Evolutionary conservation across 148 eudicot species (phyloP).

Genomic region (Spergularia marina): DNA sequence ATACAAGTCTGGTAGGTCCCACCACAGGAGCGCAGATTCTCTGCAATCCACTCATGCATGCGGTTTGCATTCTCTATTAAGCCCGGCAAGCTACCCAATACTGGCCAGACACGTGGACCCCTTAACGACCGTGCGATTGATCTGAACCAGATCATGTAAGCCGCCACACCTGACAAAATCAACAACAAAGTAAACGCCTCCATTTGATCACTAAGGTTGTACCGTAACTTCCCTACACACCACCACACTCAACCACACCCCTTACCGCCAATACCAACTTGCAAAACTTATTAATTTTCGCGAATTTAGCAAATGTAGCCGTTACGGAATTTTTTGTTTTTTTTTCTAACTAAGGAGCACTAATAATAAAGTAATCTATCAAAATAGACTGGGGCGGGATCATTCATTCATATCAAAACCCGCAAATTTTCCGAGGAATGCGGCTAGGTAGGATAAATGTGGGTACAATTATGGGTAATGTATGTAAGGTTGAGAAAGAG

Average conservation of each 20-base stretch:
- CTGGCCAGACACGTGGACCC: constrained; percentile 86
- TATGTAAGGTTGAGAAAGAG: constrained; percentile 10
- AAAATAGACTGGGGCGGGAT: background rate
- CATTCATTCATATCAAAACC: background rate
- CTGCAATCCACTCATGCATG: constrained; percentile 90
- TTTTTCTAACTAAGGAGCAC: background rate
- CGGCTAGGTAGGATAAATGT: no score
- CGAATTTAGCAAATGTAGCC: no score
- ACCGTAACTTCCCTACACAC: no score
- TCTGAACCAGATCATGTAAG: constrained; percentile 71
- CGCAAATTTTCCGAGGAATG: background rate
- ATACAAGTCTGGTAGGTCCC: constrained; percentile 92
- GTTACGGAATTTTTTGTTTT: background rate
- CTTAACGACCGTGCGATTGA: constrained; percentile 39
- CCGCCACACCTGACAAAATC: constrained; percentile 33
- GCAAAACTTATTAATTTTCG: no score
- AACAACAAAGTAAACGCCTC: constrained; percentile 47
- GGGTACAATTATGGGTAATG: background rate
- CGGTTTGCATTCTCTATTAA: constrained; percentile 55
- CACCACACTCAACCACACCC: background rate
- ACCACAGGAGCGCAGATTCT: constrained; percentile 74
- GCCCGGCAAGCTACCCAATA: constrained; percentile 79
- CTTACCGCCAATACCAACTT: no score
- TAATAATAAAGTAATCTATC: background rate
- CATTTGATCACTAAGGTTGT: constrained; percentile 27